These are phyloP conservation scores for carrot (Daucus carota) DNA, from an alignment of 129 eudicot genomes.

Conservation along the genomic window DNA sequence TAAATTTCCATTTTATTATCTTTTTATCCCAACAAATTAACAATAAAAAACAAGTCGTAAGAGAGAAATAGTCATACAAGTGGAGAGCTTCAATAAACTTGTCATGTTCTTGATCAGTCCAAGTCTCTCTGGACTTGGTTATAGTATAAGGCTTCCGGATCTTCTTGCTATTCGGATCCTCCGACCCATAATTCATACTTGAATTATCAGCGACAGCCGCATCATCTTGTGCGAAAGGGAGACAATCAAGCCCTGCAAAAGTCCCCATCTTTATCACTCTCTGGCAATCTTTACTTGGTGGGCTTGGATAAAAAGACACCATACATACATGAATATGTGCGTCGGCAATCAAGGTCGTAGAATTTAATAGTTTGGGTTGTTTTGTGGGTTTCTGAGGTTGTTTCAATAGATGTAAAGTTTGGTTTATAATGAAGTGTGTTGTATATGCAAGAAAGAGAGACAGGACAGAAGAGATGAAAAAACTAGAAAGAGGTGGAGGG, in stretches of 20 bases:
- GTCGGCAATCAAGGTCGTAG: background rate
- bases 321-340: no score
- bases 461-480: background rate
- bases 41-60: background rate
- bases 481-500: background rate
- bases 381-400: background rate
- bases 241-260: background rate
- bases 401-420: background rate
- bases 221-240: background rate
- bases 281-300: constrained; percentile 30
- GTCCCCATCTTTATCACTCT: constrained; percentile 27
- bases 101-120: constrained; percentile 98
- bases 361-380: background rate
- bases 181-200: constrained; percentile 25
- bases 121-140: constrained; percentile 91
- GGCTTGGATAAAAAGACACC: constrained; percentile 31
- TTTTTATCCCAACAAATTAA: background rate
- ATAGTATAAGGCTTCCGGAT: constrained; percentile 89
- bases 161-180: constrained; percentile 57
- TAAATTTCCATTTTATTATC: background rate
- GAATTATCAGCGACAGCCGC: constrained; percentile 30
- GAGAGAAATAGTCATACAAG: constrained; percentile 41
- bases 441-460: no score
- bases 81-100: constrained; percentile 98
- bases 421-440: no score